These are phyloP conservation scores for Penicillium cataractarum DNA, from an alignment of 495 filamentous ascomycete species.

Conservation along the genomic window DNA sequence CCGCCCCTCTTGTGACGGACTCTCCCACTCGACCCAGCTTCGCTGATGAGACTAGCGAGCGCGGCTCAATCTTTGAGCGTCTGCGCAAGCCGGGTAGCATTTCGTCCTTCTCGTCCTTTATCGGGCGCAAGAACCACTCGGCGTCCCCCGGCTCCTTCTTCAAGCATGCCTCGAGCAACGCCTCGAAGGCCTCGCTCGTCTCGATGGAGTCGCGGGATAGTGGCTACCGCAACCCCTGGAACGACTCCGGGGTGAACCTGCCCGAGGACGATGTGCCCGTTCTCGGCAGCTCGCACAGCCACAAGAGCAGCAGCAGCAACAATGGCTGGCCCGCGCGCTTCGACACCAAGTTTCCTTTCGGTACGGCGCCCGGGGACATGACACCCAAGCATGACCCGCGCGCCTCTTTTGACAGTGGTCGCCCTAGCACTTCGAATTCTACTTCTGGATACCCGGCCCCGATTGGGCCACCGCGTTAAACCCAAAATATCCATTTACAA, in stretches of 20 bases:
- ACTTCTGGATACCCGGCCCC: conserved; percentile 93
- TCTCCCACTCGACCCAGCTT: conserved; percentile 83
- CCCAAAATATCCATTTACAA: conserved; percentile 60
- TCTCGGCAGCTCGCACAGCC: conserved; percentile 60
- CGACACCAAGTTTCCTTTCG: conserved; percentile 67
- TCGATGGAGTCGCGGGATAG: conserved; percentile 91
- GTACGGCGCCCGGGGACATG: conserved; percentile 73
- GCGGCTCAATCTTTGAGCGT: conserved; percentile 81
- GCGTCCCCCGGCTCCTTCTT: conserved; percentile 82
- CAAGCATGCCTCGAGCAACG: conserved; percentile 90
- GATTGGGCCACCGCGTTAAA: conserved; percentile 82
- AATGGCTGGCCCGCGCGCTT: conserved; percentile 67
- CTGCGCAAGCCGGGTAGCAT: conserved; percentile 92
- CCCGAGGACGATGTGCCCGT: conserved; percentile 77
- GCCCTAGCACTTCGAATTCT: conserved; percentile 92
- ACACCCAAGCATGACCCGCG: conserved; percentile 81
- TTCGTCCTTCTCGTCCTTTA: conserved; percentile 87
- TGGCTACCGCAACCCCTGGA: conserved; percentile 95
- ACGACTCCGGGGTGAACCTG: conserved; percentile 92
- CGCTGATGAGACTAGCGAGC: conserved; percentile 74
- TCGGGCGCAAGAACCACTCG: conserved; percentile 92
- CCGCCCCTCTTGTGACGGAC: conserved; percentile 75
- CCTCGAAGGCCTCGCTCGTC: conserved; percentile 90
- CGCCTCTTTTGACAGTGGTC: conserved; percentile 85
- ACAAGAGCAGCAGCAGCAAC: conserved; percentile 59